Evolutionary conservation across 768 basidiomycete species (phyloP).

Genomic region (Thelephora ganbajun): DNA sequence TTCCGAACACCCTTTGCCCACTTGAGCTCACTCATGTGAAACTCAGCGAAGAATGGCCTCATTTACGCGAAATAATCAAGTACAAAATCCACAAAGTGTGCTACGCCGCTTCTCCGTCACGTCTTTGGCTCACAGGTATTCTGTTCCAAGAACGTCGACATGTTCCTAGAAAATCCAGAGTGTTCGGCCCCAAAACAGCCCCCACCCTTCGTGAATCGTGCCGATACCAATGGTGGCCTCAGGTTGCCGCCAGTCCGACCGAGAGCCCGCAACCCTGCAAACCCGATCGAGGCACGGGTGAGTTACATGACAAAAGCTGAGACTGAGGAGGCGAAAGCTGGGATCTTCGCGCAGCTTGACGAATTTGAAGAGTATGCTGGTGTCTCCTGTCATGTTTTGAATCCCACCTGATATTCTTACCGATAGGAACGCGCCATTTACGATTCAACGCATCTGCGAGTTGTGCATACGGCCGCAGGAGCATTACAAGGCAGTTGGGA

Average conservation of each 20-base stretch:
- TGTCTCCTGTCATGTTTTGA: slow-evolving; percentile 2
- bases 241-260: slow-evolving; percentile 64
- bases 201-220: slow-evolving; percentile 18
- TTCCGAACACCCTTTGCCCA: neutral
- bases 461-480: slow-evolving; percentile 53
- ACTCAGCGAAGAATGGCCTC: slow-evolving; percentile 51
- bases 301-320: slow-evolving; percentile 49
- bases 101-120: neutral
- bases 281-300: slow-evolving; percentile 39
- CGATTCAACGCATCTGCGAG: slow-evolving; percentile 81
- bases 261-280: slow-evolving; percentile 33
- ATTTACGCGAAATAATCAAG: slow-evolving; percentile 60
- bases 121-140: neutral
- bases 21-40: slow-evolving; percentile 1
- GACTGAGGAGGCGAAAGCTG: slow-evolving; percentile 38
- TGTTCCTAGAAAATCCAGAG: slow-evolving; percentile 18
- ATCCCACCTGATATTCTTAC: neutral
- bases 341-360: slow-evolving; percentile 51
- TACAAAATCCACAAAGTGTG: slow-evolving; percentile 52
- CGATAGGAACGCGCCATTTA: slow-evolving; percentile 58
- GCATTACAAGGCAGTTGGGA: slow-evolving; percentile 68
- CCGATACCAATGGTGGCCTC: slow-evolving; percentile 38
- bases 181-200: neutral
- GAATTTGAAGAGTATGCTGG: slow-evolving; percentile 57
- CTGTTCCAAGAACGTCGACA: slow-evolving; percentile 17